A percentile compares a stretch with the other conserved stretches of the same genome.
phyloP scores from a whole-genome alignment of 2,329 filamentous ascomycete genomes.

The Trichoderma breve region DNA sequence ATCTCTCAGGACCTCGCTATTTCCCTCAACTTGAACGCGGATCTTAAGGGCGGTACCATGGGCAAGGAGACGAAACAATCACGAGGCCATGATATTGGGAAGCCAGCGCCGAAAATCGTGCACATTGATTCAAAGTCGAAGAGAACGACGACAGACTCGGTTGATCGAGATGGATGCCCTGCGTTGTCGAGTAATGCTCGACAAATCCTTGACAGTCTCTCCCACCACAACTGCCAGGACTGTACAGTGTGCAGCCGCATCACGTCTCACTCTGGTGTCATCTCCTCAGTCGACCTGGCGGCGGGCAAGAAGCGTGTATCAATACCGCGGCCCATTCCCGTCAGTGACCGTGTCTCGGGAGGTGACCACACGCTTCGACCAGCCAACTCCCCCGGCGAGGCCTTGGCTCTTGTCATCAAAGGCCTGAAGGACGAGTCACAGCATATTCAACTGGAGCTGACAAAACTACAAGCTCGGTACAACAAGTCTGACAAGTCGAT shows the following conservation, averaged over 20 bases:
- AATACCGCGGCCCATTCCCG: conserved; percentile 63
- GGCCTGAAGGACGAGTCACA: conserved; percentile 74
- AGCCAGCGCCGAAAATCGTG: conserved; percentile 29
- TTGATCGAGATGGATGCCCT: conserved; percentile 38
- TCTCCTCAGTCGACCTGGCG: conserved; percentile 39
- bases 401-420: conserved; percentile 81
- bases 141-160: conserved; percentile 27
- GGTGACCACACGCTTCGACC: conserved; percentile 62
- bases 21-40: conserved; percentile 31
- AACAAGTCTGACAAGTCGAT: conserved; percentile 65
- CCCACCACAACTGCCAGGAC: conserved; percentile 54
- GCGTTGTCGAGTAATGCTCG: conserved; percentile 52
- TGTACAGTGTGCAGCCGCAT: conserved; percentile 59
- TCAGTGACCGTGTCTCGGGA: conserved; percentile 55
- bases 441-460: conserved; percentile 71
- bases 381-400: conserved; percentile 65
- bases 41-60: conserved; percentile 20
- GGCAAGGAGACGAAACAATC: conserved; percentile 24
- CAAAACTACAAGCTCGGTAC: conserved; percentile 60
- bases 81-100: conserved; percentile 24
- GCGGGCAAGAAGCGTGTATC: conserved; percentile 58
- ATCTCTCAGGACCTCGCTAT: conserved; percentile 36
- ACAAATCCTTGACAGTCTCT: conserved; percentile 52
- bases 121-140: conserved; percentile 29
- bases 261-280: conserved; percentile 41